These are phyloP conservation scores for Candida rishiriensis DNA, from an alignment of 805 yeast species.

Conservation along the genomic window DNA sequence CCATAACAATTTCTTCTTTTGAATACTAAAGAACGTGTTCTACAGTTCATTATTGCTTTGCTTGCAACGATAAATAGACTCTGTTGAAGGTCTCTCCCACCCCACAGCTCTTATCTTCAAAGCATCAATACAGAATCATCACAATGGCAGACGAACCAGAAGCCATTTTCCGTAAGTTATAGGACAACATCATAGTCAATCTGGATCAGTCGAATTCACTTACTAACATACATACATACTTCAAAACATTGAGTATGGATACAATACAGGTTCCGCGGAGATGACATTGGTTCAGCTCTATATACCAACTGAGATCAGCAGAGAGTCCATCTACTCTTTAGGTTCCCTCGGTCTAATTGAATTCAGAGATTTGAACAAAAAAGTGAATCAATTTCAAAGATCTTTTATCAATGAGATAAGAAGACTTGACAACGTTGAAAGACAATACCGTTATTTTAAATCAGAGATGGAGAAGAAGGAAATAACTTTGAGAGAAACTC, in stretches of 20 bases:
- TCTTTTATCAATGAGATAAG: constrained; percentile 86
- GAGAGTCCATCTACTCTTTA: constrained; percentile 79
- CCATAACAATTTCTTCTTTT: too few species aligned
- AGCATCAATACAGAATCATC: too few species aligned
- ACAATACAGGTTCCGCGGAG: constrained; percentile 74
- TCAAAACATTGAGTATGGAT: neutral
- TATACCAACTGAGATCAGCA: constrained; percentile 83
- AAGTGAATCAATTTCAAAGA: constrained; percentile 84
- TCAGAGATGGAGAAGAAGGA: constrained; percentile 41
- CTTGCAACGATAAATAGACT: too few species aligned
- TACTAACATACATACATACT: constrained; percentile 3
- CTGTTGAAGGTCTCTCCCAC: too few species aligned
- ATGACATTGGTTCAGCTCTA: constrained; percentile 92
- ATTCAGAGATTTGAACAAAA: constrained; percentile 82
- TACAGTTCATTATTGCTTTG: too few species aligned
- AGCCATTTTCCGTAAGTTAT: constrained; percentile 29
- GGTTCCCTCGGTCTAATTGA: constrained; percentile 86
- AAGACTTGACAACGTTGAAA: constrained; percentile 77
- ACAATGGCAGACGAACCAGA: constrained; percentile 15
- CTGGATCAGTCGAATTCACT: neutral
- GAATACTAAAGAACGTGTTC: too few species aligned
- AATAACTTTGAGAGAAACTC: constrained; percentile 19
- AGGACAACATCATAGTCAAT: neutral
- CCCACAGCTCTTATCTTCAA: too few species aligned
- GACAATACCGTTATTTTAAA: constrained; percentile 66